Base-by-base conservation (phyloP, 495 filamentous ascomycete species). In the Penicillium canescens region DNA sequence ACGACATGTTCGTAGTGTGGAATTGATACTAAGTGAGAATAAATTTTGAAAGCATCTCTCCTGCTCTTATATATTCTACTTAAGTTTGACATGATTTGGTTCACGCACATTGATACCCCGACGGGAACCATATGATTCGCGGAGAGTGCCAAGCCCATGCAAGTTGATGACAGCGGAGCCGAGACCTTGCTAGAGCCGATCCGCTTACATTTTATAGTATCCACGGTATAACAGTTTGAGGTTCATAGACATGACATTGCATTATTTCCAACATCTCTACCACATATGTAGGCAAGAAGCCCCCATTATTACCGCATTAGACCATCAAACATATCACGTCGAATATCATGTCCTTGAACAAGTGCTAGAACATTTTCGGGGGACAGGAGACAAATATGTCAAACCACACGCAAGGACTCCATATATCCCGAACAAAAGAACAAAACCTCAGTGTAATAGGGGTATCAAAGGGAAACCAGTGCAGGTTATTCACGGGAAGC, bases 391-490 rank as follows among this genome's bases (percentile, higher is more conserved):
- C 28, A 42, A 20, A 13, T 37, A 49, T 31, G 28, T 16, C n/a
- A 45, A 21, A 43, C 16, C 26, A 42, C n/a, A n/a, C 28, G 13
- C 20, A 16, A 41, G 18, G 45, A 50, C 43, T 26, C 39, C 44
- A 34, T 21, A 42, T 46, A 10, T 50, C 21, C 16, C 16, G 12
- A 23, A 23, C 18, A 10, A 14, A 9, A 36, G 40, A 36, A 34
- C 21, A 46, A 13, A 41, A 40, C 46, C 50, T 48, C 54, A 57
- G 39, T 59, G 46, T 60, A 57, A 63, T 50, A 52, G 36, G 54
- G 66, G 63, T 69, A 62, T 64, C 60, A 59, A 53, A 46, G 41
- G 43, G 41, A 57, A 63, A 31, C 23, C 4, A 35, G 20, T 34
- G n/a, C 40, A 10, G 31, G 28, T 21, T 16, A 28, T 46, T 65